Evolutionary conservation across 2,329 filamentous ascomycete species (phyloP).

Genomic region (Periconia sp.): DNA sequence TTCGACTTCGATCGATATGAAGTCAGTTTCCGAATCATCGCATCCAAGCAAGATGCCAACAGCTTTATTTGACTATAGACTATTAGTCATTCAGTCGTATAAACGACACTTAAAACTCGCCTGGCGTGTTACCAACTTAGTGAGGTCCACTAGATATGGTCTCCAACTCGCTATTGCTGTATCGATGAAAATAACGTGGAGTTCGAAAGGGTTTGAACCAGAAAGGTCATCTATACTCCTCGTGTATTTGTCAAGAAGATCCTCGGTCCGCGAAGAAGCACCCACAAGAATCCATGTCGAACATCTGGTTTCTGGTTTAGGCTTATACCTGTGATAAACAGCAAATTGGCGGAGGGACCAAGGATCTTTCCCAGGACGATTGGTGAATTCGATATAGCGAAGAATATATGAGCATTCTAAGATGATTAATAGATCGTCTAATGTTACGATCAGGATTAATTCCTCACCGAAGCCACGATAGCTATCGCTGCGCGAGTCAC

Average conservation of each 20-base stretch:
- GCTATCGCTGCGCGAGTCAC: constrained; percentile 6
- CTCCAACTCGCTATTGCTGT: constrained; percentile 24
- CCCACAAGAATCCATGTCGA: constrained; percentile 20
- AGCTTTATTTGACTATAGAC: constrained; percentile 19
- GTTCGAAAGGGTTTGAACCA: constrained; percentile 27
- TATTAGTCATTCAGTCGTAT: neutral
- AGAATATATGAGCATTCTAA: constrained; percentile 18
- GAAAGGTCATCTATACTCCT: constrained; percentile 10
- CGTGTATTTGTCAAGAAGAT: constrained; percentile 12
- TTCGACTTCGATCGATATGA: constrained; percentile 18
- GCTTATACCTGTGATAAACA: constrained; percentile 23
- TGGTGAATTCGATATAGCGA: constrained; percentile 17
- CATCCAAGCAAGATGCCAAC: constrained; percentile 12
- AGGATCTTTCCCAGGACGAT: constrained; percentile 10
- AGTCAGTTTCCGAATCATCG: constrained; percentile 10
- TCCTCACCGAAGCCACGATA: constrained; percentile 22
- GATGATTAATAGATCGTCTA: constrained; percentile 1
- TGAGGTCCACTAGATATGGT: constrained; percentile 21
- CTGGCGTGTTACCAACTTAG: constrained; percentile 12
- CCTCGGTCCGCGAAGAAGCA: constrained; percentile 14
- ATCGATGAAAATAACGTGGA: constrained; percentile 27
- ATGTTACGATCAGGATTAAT: too few relatives aligned
- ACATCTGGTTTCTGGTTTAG: constrained; percentile 3
- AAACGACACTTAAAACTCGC: neutral
- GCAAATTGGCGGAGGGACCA: constrained; percentile 24